Conservation (phyloP, 1,284 basidiomycete genomes). For the Ceratobasidium sp. region DNA sequence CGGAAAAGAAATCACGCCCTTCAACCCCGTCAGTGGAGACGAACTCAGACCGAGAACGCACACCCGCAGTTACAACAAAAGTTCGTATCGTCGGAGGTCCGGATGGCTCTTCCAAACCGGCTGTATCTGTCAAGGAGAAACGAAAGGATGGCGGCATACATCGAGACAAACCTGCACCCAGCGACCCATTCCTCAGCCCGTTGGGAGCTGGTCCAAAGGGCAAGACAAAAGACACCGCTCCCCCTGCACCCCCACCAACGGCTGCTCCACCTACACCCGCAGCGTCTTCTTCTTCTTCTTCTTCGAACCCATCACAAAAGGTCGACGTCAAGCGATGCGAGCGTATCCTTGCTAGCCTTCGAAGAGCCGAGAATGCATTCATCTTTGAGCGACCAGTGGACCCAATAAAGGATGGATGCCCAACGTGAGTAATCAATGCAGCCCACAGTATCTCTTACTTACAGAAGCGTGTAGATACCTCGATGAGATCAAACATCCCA, state of each 20-base stretch:
- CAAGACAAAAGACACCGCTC: conserved; percentile 36
- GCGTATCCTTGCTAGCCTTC: conserved; percentile 53
- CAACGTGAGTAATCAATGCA: conserved; percentile 65
- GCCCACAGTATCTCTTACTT: neutral
- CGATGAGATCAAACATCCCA: conserved; percentile 90
- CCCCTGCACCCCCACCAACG: conserved; percentile 38
- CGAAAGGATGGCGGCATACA: conserved; percentile 3
- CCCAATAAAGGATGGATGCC: conserved; percentile 79
- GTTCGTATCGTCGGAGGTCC: conserved; percentile 20
- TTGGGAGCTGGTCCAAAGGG: conserved; percentile 33
- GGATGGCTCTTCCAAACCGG: conserved; percentile 1
- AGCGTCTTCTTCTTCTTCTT: conserved; percentile 45
- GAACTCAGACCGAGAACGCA: conserved; percentile 23
- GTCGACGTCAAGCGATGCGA: conserved; percentile 53
- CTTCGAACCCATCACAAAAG: no score
- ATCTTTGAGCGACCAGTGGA: conserved; percentile 90
- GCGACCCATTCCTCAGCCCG: conserved; percentile 25
- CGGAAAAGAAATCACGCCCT: conserved; percentile 40
- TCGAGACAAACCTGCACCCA: conserved; percentile 22
- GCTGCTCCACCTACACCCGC: conserved; percentile 35
- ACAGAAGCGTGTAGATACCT: conserved; percentile 68
- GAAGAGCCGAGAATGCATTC: conserved; percentile 68
- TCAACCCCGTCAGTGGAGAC: conserved; percentile 29
- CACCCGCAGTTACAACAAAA: conserved; percentile 32
- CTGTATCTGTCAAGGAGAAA: conserved; percentile 2